Conservation (phyloP, 306 rosid species). For the Hippophae tibetana region DNA sequence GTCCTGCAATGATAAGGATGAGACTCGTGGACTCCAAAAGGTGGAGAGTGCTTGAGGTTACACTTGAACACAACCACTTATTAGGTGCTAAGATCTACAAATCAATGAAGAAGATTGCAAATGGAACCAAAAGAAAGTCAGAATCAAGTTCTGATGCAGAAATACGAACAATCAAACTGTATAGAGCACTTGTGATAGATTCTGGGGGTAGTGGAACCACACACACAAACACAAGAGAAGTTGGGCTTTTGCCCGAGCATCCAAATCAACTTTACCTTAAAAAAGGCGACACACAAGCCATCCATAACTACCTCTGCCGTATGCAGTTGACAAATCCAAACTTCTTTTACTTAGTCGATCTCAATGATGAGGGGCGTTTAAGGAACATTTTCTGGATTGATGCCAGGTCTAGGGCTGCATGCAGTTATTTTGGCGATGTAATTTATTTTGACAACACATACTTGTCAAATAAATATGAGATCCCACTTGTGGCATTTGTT, state of each 20-base stretch:
- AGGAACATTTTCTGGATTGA: slow-evolving; percentile 84
- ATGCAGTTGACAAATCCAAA: slow-evolving; percentile 86
- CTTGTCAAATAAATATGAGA: slow-evolving; percentile 71
- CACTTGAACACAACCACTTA: slow-evolving; percentile 78
- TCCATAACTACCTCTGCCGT: slow-evolving; percentile 80
- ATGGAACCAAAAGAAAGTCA: slow-evolving; percentile 50
- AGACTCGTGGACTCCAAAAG: slow-evolving; percentile 72
- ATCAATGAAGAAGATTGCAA: slow-evolving; percentile 51
- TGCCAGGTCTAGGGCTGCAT: slow-evolving; percentile 72
- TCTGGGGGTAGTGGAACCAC: slow-evolving; percentile 46
- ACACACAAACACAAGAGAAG: slow-evolving; percentile 32
- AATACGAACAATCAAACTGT: slow-evolving; percentile 58
- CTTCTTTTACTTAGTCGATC: slow-evolving; percentile 91
- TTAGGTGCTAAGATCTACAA: slow-evolving; percentile 57
- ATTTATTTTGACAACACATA: slow-evolving; percentile 63
- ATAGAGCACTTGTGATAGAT: slow-evolving; percentile 87
- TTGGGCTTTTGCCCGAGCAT: slow-evolving; percentile 24
- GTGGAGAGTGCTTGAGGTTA: slow-evolving; percentile 86
- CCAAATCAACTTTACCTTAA: slow-evolving; percentile 54
- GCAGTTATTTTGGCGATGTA: slow-evolving; percentile 72
- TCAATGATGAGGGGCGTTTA: slow-evolving; percentile 69
- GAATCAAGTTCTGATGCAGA: slow-evolving; percentile 48
- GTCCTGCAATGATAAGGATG: slow-evolving; percentile 97
- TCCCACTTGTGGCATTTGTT: slow-evolving; percentile 81
- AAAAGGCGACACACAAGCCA: slow-evolving; percentile 82